Base-by-base conservation (phyloP, 1,284 basidiomycete genomes). In the Leccinum solheimii region DNA sequence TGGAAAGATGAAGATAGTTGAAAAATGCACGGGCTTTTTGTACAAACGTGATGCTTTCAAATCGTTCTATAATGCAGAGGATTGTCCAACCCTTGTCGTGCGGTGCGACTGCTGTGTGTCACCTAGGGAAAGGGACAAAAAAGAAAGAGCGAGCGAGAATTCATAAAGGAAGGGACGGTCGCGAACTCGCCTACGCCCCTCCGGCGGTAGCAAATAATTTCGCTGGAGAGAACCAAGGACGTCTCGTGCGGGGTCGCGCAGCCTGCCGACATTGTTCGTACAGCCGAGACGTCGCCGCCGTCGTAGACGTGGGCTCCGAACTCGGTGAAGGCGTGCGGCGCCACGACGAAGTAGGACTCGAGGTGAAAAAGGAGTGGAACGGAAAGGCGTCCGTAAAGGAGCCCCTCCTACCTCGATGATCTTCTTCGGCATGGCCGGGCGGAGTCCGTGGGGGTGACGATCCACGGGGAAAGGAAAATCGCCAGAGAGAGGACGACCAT, bases 151-250 rank as follows among this genome's bases (percentile, higher is more conserved):
- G 48, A 23, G 13, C 21, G 21, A 49, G 21, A 59, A 60, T 48
- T 56, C 21, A 30, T 21, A 62, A 67, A 54, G 54, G 66, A 70
- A 49, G 2, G 40, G 59, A 65, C 53, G 36, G 13, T 45, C 5
- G 56, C 43, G 53, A 60, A 49, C 48, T 58, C 51, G 61, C 71
- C 72, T 75, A 79, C 62, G 77, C 76, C 21, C 73, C 76, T 52
- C 79, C 72, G 55, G 76, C 69, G n/a, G 77, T 77, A 55, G 82
- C 72, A 66, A 86, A 83, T 64, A 86, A 69, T 75, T 80, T 82
- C 64, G 79, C 78, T 26, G 83, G 81, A 63, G 83, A 83, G 71
- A 86, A 84, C 85, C 85, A 86, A 69, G 80, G 77, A 51, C 84
- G 80, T 69, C 81, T 79, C 55, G 82, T 78, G 62, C 83, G 81